A percentile compares a stretch with the other conserved stretches of the same genome.
These are phyloP conservation scores for Sugiyamaella floridensis DNA, from an alignment of 805 yeast genomes.

Conservation along the genomic window DNA sequence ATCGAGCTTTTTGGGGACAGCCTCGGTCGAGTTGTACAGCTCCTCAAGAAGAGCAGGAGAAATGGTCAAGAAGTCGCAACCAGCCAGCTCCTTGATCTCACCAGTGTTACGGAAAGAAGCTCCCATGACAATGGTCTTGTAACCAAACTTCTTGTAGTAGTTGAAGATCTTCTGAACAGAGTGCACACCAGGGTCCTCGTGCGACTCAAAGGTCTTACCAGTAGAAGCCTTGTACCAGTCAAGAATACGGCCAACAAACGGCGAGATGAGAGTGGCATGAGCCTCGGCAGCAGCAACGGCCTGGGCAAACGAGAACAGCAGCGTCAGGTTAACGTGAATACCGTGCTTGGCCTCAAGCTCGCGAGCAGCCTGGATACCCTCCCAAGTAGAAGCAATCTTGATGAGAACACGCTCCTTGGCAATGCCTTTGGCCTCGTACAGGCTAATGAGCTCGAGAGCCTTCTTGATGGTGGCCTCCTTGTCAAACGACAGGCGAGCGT, in stretches of 20 bases:
- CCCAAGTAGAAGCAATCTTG: slow-evolving; percentile 97
- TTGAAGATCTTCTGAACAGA: slow-evolving; percentile 86
- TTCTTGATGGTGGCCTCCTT: slow-evolving; percentile 88
- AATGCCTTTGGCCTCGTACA: slow-evolving; percentile 82
- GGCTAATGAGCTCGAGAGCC: slow-evolving; percentile 83
- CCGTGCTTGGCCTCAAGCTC: slow-evolving; percentile 87
- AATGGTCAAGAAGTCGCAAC: slow-evolving; percentile 93
- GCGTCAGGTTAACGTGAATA: slow-evolving; percentile 90
- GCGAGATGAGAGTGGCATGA: slow-evolving; percentile 88
- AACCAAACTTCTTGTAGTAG: slow-evolving; percentile 96
- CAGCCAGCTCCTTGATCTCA: slow-evolving; percentile 94
- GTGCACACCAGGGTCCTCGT: slow-evolving; percentile 90
- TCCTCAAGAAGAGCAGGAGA: slow-evolving; percentile 89
- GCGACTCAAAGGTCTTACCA: slow-evolving; percentile 76
- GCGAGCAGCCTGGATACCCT: slow-evolving; percentile 98
- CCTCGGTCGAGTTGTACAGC: slow-evolving; percentile 66
- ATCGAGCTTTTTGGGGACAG: slow-evolving; percentile 77
- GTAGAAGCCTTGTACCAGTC: slow-evolving; percentile 97
- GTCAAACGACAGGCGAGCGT: slow-evolving; percentile 95
- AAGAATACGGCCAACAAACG: slow-evolving; percentile 97
- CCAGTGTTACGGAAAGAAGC: slow-evolving; percentile 98
- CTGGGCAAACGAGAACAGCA: slow-evolving; percentile 90
- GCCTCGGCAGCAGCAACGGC: slow-evolving; percentile 99
- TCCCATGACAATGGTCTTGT: slow-evolving; percentile 99
- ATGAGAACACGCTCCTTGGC: slow-evolving; percentile 84